Evolutionary conservation across 75 land plant genomes (phyloP), one percentile per base, ranked within the genome.

Genomic region (Isoetes taiwanensis): DNA sequence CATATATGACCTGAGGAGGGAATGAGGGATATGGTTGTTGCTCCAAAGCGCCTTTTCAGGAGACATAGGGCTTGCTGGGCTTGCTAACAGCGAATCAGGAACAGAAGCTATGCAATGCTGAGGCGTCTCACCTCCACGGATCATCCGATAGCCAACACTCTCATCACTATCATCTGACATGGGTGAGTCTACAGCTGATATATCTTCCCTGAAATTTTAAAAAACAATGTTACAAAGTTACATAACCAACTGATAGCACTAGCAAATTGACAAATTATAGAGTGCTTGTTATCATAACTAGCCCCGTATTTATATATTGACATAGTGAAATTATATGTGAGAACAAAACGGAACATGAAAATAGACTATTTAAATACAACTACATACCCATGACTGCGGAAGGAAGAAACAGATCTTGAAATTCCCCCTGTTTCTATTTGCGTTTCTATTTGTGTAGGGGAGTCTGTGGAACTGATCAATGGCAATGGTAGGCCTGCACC

Each of bases 151-250:
- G 28, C 68, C 70, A 30, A 71, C 60, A 40, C 68, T 61, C 29
- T 91, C 97, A 62, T 91, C 89, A 40, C 78, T 74, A 58, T 91
- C 93, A 56, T 86, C 97, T 14, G 88, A 86, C 97, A 91, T 91
- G 32, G 95, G 88, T 25, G 97, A 91, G 59, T 86, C 82, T 11
- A 72, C 74, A 5, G 61, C 56, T 27, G 75, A 46, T 10, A 70
- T 28, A 11, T 91, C 97, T 52, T 91, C 97, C 74, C 97, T 90
- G 75, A 21, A 52, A 20, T 0, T 25, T 30, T 24, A 68, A 5
- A 30, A 27, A n/a, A 10, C 54, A 52, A 29, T 8, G 56, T 8
- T 12, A n/a, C 19, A 30, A 34, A 28, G 57, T 32, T 30, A 30
- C 24, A 11, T 33, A 27, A 16, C 20, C 5, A 48, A 48, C 17